Base-by-base conservation (phyloP, 352 stramenopile genomes). In the Aphanomyces cochlioides region DNA sequence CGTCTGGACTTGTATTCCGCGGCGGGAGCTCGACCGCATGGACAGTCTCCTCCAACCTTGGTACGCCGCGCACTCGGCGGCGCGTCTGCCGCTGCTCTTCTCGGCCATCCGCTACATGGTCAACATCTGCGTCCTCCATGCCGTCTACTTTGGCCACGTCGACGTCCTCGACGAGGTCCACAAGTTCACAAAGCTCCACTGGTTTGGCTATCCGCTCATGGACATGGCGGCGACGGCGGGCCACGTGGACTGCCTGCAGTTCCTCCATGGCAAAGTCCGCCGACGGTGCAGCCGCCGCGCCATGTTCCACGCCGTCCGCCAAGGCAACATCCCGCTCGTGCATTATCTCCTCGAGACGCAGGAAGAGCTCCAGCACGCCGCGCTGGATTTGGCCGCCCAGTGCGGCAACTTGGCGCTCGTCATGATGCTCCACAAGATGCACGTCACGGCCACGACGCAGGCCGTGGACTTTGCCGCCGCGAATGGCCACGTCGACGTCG, bases 391-490 rank as follows among this genome's bases (percentile, higher is more conserved):
- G 5, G 70, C 70, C 13, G 70, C 65, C 28, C 56, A 28, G 36
- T 68, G 60, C 4, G 70, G 65, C 7, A 54, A 73, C 43, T n/a
- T 75, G n/a, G 41, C 60, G 7, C 37, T 75, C 13, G 15, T 73
- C 70, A 36, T 64, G 36, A 73, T 47, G 47, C 45, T 75, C 13
- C 54, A 75, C 34, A 34, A 13, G 4, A 38, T 73, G 34, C 56
- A 34, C 1, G 70, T 63, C 34, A 47, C 64, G 0, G 57, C 64
- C 43, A 69, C 64, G 7, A 34, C 40, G 1, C 48, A 60, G 28
- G 70, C 70, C 21, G 73, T 75, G 48, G 70, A 75, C 66, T 54
- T 28, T 13, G 71, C 71, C 5, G 71, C 71, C 39, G 66, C 54
- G 12, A 47, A 70, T 8, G 71, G 71, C 45, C 71, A 73, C 50